phyloP scores from a whole-genome alignment of 306 rosid genomes.

The Ammopiptanthus mongolicus region DNA sequence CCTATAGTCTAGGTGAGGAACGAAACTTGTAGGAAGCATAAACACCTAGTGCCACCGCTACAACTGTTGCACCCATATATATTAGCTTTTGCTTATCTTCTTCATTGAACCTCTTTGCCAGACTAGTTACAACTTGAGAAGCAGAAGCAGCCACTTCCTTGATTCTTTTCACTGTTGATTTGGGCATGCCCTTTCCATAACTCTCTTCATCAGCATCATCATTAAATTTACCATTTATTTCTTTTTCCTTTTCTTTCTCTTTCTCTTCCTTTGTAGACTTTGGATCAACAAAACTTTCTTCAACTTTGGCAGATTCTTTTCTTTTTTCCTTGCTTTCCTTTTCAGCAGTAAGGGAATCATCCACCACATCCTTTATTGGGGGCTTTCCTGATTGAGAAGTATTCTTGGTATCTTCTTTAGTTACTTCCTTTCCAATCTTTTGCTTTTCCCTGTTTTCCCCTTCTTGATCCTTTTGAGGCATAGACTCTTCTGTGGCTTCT shows the following conservation, averaged over 20 bases:
- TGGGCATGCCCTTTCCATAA: neutral
- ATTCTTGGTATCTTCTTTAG: neutral
- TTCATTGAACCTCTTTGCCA: conserved; percentile 22
- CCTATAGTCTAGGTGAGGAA: conserved; percentile 11
- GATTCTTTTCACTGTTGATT: conserved; percentile 21
- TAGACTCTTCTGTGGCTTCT: neutral
- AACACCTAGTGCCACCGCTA: conserved; percentile 29
- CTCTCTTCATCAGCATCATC: neutral
- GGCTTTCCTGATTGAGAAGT: conserved; percentile 2
- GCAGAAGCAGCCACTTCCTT: conserved; percentile 27
- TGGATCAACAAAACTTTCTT: neutral
- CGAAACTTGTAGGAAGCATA: conserved; percentile 41
- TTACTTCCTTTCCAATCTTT: neutral
- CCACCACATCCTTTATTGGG: neutral
- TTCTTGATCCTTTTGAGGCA: neutral
- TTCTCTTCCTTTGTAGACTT: neutral
- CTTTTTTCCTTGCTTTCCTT: conserved; percentile 13
- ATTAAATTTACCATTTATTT: neutral
- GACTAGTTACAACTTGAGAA: conserved; percentile 23
- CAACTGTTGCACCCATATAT: conserved; percentile 28
- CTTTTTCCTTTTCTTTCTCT: neutral
- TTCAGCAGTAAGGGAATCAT: neutral
- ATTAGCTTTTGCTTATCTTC: conserved; percentile 35
- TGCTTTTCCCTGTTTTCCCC: conserved; percentile 16
- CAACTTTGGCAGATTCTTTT: neutral